These are phyloP conservation scores for Sutorius eximius DNA, from an alignment of 1,284 basidiomycete species.

Conservation along the genomic window DNA sequence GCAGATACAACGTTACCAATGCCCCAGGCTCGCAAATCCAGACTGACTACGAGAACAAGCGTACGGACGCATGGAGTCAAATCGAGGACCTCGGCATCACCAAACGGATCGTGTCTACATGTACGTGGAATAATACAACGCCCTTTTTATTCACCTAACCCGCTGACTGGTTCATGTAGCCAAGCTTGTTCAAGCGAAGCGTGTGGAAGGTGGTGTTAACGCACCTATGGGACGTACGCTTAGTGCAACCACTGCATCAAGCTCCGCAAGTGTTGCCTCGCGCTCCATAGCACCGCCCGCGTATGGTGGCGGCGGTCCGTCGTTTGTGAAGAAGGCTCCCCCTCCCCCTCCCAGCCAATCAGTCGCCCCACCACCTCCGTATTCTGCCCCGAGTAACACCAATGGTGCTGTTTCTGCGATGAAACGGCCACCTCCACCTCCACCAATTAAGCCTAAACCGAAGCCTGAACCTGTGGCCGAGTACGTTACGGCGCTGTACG, in stretches of 20 bases:
- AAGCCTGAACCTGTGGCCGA: conserved; percentile 65
- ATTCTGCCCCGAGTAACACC: conserved; percentile 35
- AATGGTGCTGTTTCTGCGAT: conserved; percentile 38
- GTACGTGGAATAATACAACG: conserved; percentile 46
- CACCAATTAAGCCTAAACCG: conserved; percentile 78
- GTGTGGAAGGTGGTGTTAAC: conserved; percentile 37
- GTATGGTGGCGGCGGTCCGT: conserved; percentile 44
- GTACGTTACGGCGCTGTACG: conserved; percentile 93
- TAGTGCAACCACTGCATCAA: conserved; percentile 33
- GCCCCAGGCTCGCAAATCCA: conserved; percentile 72
- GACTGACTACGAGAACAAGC: conserved; percentile 74
- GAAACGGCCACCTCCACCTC: conserved; percentile 87
- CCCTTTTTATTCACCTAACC: neutral
- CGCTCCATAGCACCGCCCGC: conserved; percentile 38
- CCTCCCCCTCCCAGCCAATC: conserved; percentile 49
- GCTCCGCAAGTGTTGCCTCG: conserved; percentile 46
- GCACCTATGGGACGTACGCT: conserved; percentile 44
- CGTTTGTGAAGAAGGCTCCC: conserved; percentile 44
- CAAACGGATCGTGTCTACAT: conserved; percentile 81
- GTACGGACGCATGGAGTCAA: conserved; percentile 75
- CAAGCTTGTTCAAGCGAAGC: conserved; percentile 59
- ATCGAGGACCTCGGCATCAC: conserved; percentile 79
- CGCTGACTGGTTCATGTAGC: conserved; percentile 41
- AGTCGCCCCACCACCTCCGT: conserved; percentile 46
- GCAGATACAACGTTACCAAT: conserved; percentile 75